These are phyloP conservation scores for Pseudohyphozyma bogoriensis DNA, from an alignment of 768 basidiomycete genomes.

Conservation along the genomic window DNA sequence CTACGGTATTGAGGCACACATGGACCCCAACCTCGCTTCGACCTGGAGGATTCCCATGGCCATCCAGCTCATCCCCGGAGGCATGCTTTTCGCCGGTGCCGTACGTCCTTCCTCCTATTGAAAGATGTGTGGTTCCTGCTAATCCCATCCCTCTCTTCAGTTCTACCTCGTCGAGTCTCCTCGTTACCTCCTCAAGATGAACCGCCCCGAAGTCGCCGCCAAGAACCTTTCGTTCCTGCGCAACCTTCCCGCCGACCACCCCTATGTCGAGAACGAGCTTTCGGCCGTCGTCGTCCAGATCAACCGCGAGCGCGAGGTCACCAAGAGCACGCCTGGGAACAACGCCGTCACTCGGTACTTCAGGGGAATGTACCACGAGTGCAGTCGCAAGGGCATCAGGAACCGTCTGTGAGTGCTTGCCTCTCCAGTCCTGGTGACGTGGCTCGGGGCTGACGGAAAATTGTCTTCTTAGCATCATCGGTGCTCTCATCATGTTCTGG, in stretches of 20 bases:
- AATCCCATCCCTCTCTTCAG: background rate
- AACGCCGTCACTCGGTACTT: background rate
- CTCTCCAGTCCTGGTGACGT: background rate
- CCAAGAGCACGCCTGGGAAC: background rate
- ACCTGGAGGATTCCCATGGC: slow-evolving; percentile 35
- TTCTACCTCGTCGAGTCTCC: slow-evolving; percentile 37
- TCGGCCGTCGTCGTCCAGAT: slow-evolving; percentile 10
- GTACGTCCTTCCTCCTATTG: background rate
- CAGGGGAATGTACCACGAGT: slow-evolving; percentile 10
- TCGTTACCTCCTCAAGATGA: slow-evolving; percentile 32
- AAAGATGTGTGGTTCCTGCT: too few species aligned
- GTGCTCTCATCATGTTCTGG: slow-evolving; percentile 35
- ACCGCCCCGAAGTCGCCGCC: slow-evolving; percentile 31
- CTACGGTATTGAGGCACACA: slow-evolving; percentile 26
- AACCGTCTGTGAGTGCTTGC: slow-evolving; percentile 38
- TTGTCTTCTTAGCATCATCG: background rate
- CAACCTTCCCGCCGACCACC: slow-evolving; percentile 25
- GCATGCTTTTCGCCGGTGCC: slow-evolving; percentile 14
- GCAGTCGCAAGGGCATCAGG: slow-evolving; percentile 6
- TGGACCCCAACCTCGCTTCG: slow-evolving; percentile 16
- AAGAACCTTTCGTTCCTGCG: slow-evolving; percentile 34
- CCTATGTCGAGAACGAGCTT: slow-evolving; percentile 14
- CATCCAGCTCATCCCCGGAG: slow-evolving; percentile 32
- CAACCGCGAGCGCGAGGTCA: slow-evolving; percentile 13
- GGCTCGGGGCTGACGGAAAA: background rate